Evolutionary conservation across 1,284 basidiomycete genomes (phyloP), one percentile per base, ranked within the genome.

Genomic region (Boletus sp.): DNA sequence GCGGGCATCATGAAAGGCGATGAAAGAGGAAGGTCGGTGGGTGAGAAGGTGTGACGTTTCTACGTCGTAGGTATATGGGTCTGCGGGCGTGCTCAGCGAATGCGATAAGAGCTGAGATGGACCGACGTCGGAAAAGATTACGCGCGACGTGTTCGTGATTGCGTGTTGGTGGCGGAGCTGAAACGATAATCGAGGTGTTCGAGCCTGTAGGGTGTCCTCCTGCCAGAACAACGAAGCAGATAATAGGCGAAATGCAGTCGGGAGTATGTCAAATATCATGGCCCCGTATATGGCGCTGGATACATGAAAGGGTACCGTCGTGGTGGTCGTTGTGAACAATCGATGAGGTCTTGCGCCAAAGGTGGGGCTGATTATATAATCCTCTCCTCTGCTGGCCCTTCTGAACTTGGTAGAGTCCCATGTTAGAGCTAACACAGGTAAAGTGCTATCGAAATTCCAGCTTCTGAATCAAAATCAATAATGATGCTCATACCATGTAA

Each of bases 81-180:
- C 62, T 53, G 51, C 49, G 12, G 60, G 54, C 8, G 47, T 48
- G 30, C 35, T 54, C 4, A 62, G 53, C 52, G 54, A 57, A 42
- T 51, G 61, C 36, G 30, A 58, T 57, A 53, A 2, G 35, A 50
- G 54, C 46, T 50, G 65, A 54, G 50, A 62, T 56, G 66, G 57
- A 39, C 58, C 56, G 35, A 79, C 63, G 57, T 86, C 73, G 26
- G 75, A 69, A 61, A 86, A 82, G 50, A 83, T 61, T 39, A 81
- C 72, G 12, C 70, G 73, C 5, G 77, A 77, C 20, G 69, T 62
- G 49, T 76, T 67, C 25, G 76, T 72, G 19, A 77, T 61, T 19
- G 74, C 78, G 56, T 87, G 83, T 34, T 77, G 67, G 60, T 87
- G 84, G 29, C 84, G 77, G 20, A 87, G 72, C 41, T 76, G 74